Percentiles rank a stretch among this genome's conserved stretches.
phyloP scores from a whole-genome alignment of 208 protist genomes.

The Tritrichomonas foetus region DNA sequence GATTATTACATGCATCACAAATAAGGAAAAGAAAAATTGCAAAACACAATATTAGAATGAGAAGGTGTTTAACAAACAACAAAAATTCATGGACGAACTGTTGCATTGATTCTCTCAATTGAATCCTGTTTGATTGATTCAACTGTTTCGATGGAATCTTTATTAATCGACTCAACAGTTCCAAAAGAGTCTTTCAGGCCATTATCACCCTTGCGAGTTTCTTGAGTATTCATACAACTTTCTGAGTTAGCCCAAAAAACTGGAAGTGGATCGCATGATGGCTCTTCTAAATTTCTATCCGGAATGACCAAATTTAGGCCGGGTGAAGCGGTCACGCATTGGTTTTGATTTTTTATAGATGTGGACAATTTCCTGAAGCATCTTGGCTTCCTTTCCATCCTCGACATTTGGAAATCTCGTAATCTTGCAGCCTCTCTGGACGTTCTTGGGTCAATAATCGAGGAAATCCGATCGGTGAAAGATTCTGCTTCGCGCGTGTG shows the following conservation, averaged over 20 bases:
- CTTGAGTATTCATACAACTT: too few species aligned
- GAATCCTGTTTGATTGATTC: too few species aligned
- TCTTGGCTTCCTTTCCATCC: background rate
- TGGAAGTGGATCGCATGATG: background rate
- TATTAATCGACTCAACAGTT: too few species aligned
- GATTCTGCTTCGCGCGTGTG: background rate
- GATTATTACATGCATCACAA: too few species aligned
- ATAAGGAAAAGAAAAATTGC: too few species aligned
- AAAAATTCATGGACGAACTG: too few species aligned
- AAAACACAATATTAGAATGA: too few species aligned
- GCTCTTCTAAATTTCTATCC: background rate
- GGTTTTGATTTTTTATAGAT: background rate
- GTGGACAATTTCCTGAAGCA: background rate
- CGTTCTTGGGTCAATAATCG: background rate
- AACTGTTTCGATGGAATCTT: too few species aligned
- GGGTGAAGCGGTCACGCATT: background rate
- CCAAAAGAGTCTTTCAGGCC: too few species aligned
- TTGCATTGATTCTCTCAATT: too few species aligned
- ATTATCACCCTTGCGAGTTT: too few species aligned
- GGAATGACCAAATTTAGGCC: background rate
- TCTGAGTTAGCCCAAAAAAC: background rate
- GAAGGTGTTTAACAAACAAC: too few species aligned
- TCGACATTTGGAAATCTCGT: background rate
- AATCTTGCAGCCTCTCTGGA: background rate
- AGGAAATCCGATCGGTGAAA: background rate